Conservation (phyloP, 305 asterid species). For the Fraxinus greggii region DNA sequence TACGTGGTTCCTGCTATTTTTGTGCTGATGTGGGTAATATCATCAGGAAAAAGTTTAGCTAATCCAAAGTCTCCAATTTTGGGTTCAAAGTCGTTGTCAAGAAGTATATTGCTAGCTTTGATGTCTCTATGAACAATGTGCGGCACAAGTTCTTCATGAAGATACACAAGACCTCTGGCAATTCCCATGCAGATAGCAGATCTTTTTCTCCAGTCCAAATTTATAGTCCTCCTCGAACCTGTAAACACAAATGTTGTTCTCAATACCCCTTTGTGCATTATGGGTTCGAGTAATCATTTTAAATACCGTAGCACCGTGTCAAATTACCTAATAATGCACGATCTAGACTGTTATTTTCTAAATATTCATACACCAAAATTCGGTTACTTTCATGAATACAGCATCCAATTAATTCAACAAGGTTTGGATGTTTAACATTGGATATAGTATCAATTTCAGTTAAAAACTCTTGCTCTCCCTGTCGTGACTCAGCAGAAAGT, state of each 20-base stretch:
- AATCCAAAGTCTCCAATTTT: constrained; percentile 95
- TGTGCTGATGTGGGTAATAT: constrained; percentile 90
- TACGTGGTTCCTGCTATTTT: constrained; percentile 92
- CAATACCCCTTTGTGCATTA: constrained; percentile 16
- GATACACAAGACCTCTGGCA: constrained; percentile 79
- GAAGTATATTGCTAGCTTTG: constrained; percentile 87
- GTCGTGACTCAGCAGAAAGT: constrained; percentile 72
- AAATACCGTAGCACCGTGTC: constrained; percentile 8
- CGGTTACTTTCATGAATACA: constrained; percentile 59
- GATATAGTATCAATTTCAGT: constrained; percentile 70
- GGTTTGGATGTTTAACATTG: constrained; percentile 62
- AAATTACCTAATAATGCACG: constrained; percentile 64
- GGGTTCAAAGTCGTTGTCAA: constrained; percentile 62
- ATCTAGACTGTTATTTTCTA: constrained; percentile 85
- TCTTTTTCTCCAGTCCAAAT: constrained; percentile 68
- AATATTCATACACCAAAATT: constrained; percentile 67
- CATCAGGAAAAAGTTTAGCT: constrained; percentile 88
- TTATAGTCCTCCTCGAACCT: constrained; percentile 49
- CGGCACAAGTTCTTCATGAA: constrained; percentile 79
- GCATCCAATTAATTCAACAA: constrained; percentile 73
- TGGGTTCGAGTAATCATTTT: constrained; percentile 10
- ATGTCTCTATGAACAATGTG: constrained; percentile 86
- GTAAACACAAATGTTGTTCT: constrained; percentile 28
- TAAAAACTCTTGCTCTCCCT: constrained; percentile 77
- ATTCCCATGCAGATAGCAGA: constrained; percentile 74